These are phyloP conservation scores for Moesziomyces aphidis DNA, from an alignment of 1,284 basidiomycete genomes.

Conservation along the genomic window DNA sequence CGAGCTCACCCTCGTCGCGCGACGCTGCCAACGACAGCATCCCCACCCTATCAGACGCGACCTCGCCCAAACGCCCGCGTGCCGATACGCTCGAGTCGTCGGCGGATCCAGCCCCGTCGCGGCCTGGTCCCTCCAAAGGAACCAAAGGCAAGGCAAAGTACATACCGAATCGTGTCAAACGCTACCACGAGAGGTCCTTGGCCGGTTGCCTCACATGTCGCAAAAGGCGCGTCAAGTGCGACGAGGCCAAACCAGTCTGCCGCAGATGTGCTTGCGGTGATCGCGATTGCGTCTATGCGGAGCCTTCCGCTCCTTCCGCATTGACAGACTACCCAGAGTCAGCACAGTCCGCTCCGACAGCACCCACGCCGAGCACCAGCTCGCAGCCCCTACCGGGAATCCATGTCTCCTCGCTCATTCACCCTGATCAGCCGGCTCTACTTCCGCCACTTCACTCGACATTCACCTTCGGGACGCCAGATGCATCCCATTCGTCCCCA, in stretches of 20 bases:
- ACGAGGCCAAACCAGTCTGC: slow-evolving; percentile 37
- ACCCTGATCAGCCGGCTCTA: slow-evolving; percentile 9
- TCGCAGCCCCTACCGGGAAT: slow-evolving; percentile 12
- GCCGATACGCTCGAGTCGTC: neutral
- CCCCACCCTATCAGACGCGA: neutral
- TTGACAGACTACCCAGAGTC: neutral
- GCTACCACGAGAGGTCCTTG: slow-evolving; percentile 44
- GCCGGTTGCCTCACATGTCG: slow-evolving; percentile 43
- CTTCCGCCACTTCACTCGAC: neutral
- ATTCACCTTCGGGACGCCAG: neutral
- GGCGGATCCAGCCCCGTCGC: neutral
- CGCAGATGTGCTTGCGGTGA: slow-evolving; percentile 38
- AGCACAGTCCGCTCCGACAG: neutral
- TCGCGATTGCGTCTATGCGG: slow-evolving; percentile 38
- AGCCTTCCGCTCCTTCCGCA: neutral
- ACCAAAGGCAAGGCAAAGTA: slow-evolving; percentile 46
- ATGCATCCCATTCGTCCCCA: slow-evolving; percentile 5
- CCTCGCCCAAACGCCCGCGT: slow-evolving; percentile 5
- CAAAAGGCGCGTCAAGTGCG: slow-evolving; percentile 45
- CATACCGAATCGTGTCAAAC: slow-evolving; percentile 41
- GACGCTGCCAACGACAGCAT: neutral
- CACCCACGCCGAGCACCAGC: neutral
- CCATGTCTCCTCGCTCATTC: slow-evolving; percentile 31
- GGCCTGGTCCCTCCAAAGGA: slow-evolving; percentile 26
- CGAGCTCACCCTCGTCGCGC: neutral